Base-by-base conservation (phyloP, 2,329 filamentous ascomycete species). In the Escovopsis sp. region DNA sequence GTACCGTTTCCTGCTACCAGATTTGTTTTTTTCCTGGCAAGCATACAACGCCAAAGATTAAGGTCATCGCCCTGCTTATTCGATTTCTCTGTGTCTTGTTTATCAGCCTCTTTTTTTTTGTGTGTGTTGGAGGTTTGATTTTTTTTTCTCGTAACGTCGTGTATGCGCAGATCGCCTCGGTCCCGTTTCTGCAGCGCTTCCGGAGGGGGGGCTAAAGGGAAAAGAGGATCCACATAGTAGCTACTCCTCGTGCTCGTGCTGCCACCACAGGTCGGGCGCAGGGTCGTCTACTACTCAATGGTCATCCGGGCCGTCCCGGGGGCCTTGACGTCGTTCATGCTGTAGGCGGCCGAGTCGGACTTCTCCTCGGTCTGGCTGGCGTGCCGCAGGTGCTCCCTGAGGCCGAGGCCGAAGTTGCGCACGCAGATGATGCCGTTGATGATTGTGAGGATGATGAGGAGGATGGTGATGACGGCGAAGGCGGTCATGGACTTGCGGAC, bases 401-500 rank as follows among this genome's bases (percentile, higher is more conserved):
- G 70, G 8, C 91, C 91, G 50, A 81, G 80, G 61, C 82, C 76
- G 65, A 96, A 98, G 66, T 96, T 96, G 61, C 73, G 67, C 63
- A 86, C 88, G 71, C 89, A 96, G 54, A 89, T 71, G 55, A 83
- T 77, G 34, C 86, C 88, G 53, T 94, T 88, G 59, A 74, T 64
- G 53, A 98, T 95, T 46, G 91, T 98, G 48, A 87, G 67, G 41
- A 96, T 67, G 53, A 98, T 85, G 46, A 96, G 69, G 26, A 93
- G 64, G 45, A 98, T 85, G 35, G 91, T 95, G 54, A 98, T 81
- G 48, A 94, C 79, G 41, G 91, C 89, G 56, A 98, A 98, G 46
- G 87, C 85, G 5, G 89, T 95, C 56, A 98, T 70, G 12, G 84
- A 89, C 56, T 82, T 83, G 47, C 82, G 77, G 33, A 91, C 89